A percentile compares a stretch with the other conserved stretches of the same genome.
Evolutionary conservation across 78 protist genomes (phyloP).

Genomic region (Guillardia theta): DNA sequence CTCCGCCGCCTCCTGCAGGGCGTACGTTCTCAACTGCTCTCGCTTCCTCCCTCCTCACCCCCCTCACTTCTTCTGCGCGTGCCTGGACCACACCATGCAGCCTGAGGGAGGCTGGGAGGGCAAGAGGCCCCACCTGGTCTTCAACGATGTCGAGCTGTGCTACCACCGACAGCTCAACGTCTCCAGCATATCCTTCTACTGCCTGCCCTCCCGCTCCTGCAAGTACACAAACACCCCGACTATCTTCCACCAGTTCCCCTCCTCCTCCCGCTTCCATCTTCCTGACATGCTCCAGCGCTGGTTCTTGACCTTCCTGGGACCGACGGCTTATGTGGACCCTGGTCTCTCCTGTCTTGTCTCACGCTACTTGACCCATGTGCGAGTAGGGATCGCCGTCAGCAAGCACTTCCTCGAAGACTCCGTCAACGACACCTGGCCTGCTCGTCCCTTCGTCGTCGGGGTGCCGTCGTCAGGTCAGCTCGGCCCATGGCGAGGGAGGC

Average conservation of each 20-base stretch:
- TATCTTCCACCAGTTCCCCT: not conserved
- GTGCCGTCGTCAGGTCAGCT: not conserved
- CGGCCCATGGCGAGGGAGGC: too few relatives aligned
- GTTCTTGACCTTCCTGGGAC: not conserved
- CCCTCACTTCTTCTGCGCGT: constrained; percentile 33
- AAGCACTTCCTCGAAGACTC: not conserved
- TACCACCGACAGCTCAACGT: too few relatives aligned
- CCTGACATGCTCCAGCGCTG: too few relatives aligned
- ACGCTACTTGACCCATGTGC: not conserved
- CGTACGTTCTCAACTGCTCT: constrained; percentile 8
- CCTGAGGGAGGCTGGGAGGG: not conserved
- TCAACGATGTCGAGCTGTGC: not conserved
- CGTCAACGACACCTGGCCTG: not conserved
- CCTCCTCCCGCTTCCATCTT: too few relatives aligned
- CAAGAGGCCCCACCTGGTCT: not conserved
- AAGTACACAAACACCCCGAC: not conserved
- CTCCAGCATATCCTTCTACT: too few relatives aligned
- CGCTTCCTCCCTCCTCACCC: not conserved
- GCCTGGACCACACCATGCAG: not conserved
- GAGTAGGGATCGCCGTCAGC: not conserved
- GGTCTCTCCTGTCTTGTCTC: not conserved
- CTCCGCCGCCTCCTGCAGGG: too few relatives aligned
- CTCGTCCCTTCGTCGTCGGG: not conserved
- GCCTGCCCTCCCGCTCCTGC: not conserved
- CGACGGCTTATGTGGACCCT: not conserved